Conservation (phyloP, 345 rosid genomes). For the Hevea brasiliensis region DNA sequence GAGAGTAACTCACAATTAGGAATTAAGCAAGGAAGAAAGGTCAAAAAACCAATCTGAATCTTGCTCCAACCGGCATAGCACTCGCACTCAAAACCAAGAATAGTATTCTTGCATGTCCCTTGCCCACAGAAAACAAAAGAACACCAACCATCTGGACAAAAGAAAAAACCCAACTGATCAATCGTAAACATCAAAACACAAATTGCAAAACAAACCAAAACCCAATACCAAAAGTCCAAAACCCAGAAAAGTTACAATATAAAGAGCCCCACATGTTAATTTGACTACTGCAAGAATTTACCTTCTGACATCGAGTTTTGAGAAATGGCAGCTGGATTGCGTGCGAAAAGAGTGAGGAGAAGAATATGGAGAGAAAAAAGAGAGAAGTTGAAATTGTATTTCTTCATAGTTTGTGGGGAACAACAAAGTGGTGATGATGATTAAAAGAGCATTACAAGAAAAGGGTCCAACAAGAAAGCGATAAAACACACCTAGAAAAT, state of each 20-base stretch:
- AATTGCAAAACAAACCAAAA: not conserved
- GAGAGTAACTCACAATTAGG: slow-evolving; percentile 47
- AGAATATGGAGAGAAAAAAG: slow-evolving; percentile 16
- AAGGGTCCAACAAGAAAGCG: not conserved
- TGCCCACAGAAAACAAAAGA: slow-evolving; percentile 30
- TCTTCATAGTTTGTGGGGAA: slow-evolving; percentile 8
- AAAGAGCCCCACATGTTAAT: not conserved
- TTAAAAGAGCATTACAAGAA: not conserved
- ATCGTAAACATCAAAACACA: not conserved
- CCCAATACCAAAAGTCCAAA: too few species aligned
- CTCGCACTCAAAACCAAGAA: slow-evolving; percentile 35
- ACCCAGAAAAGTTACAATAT: not conserved
- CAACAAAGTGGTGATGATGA: not conserved
- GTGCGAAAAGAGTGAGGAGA: slow-evolving; percentile 14
- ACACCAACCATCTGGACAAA: slow-evolving; percentile 20
- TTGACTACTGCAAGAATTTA: too few species aligned
- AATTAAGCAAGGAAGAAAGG: slow-evolving; percentile 36
- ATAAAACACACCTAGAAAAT: slow-evolving; percentile 5
- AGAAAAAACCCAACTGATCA: too few species aligned
- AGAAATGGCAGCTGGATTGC: not conserved
- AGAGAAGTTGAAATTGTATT: slow-evolving; percentile 6
- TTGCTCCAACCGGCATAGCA: slow-evolving; percentile 52
- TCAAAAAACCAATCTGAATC: slow-evolving; percentile 34
- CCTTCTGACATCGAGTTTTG: not conserved
- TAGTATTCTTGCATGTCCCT: slow-evolving; percentile 35